These are phyloP conservation scores for Trichosporon asahii DNA, from an alignment of 1,284 basidiomycete genomes.

Conservation along the genomic window DNA sequence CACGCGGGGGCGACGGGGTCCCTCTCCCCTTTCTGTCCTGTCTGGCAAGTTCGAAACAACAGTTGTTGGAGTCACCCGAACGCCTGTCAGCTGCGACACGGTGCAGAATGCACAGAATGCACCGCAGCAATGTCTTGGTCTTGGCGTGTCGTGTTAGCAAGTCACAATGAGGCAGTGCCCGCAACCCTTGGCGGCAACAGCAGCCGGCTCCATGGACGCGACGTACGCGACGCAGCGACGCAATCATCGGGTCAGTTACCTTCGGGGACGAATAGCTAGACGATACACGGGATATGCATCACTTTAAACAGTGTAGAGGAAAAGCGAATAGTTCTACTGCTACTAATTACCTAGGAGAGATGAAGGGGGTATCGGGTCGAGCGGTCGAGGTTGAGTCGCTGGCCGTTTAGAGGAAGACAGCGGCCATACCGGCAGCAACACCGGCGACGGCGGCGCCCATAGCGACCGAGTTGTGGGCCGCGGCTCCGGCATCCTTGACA, in stretches of 20 bases:
- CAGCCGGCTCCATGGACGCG: not conserved
- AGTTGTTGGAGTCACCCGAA: not conserved
- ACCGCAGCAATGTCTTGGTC: not conserved
- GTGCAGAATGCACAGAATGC: not conserved
- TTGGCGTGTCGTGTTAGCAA: not conserved
- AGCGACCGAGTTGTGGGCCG: constrained; percentile 11
- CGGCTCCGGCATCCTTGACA: constrained; percentile 1
- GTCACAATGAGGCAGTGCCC: not conserved
- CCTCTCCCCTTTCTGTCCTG: not conserved
- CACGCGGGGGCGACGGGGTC: not conserved
- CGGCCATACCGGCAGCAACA: constrained; percentile 16
- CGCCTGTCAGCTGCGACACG: not conserved
- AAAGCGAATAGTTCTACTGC: not conserved
- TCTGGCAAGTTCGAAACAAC: not conserved
- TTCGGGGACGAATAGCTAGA: not conserved
- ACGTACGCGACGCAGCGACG: not conserved
- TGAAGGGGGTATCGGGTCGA: not conserved
- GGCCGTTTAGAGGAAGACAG: constrained; percentile 16
- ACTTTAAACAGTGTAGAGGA: not conserved
- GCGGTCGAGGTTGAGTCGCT: not conserved
- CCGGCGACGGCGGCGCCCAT: constrained; percentile 18
- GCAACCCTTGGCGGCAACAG: not conserved
- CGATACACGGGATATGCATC: not conserved
- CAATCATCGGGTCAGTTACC: no score
- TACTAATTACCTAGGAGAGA: not conserved